A percentile compares a stretch with the other conserved stretches of the same genome.
phyloP scores from a whole-genome alignment of 1,284 basidiomycete genomes.

The Ceraceosorus guamensis region DNA sequence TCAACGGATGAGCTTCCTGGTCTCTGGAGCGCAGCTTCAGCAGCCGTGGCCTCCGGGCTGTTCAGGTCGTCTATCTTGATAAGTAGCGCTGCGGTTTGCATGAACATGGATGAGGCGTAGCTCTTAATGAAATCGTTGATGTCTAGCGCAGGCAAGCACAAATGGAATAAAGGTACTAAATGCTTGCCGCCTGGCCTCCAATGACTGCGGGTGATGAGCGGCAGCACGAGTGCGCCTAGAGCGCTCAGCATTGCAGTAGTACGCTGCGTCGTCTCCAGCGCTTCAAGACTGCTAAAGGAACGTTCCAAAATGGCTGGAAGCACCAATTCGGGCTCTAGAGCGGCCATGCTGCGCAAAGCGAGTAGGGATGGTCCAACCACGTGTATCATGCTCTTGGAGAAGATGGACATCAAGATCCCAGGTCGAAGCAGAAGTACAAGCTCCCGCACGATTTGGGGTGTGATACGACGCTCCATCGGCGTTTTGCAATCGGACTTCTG shows the following conservation, averaged over 20 bases:
- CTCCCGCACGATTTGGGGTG: slow-evolving; percentile 69
- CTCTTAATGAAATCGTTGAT: slow-evolving; percentile 92
- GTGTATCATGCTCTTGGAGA: slow-evolving; percentile 65
- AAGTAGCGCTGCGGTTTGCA: slow-evolving; percentile 68
- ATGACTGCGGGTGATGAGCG: slow-evolving; percentile 67
- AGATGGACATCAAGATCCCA: slow-evolving; percentile 86
- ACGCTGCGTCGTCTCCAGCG: slow-evolving; percentile 51
- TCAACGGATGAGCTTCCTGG: no score
- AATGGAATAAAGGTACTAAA: slow-evolving; percentile 76
- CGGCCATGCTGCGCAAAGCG: slow-evolving; percentile 60
- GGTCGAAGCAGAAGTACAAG: slow-evolving; percentile 78
- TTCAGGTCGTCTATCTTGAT: slow-evolving; percentile 75
- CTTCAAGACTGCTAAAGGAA: slow-evolving; percentile 81
- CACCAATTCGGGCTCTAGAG: slow-evolving; percentile 77
- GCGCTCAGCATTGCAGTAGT: slow-evolving; percentile 64
- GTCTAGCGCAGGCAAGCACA: slow-evolving; percentile 86
- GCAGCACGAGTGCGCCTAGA: slow-evolving; percentile 70
- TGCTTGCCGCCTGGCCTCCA: slow-evolving; percentile 80
- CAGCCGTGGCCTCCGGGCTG: slow-evolving; percentile 24
- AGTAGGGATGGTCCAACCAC: slow-evolving; percentile 52
- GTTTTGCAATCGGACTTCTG: slow-evolving; percentile 71
- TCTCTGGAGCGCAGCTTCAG: slow-evolving; percentile 22
- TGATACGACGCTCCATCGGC: slow-evolving; percentile 68
- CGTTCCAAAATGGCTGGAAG: slow-evolving; percentile 89
- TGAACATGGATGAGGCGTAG: slow-evolving; percentile 65